A percentile compares a stretch with the other conserved stretches of the same genome.
These are phyloP conservation scores for Ophidiomyces ophidiicola DNA, from an alignment of 2,329 filamentous ascomycete genomes.

Conservation along the genomic window DNA sequence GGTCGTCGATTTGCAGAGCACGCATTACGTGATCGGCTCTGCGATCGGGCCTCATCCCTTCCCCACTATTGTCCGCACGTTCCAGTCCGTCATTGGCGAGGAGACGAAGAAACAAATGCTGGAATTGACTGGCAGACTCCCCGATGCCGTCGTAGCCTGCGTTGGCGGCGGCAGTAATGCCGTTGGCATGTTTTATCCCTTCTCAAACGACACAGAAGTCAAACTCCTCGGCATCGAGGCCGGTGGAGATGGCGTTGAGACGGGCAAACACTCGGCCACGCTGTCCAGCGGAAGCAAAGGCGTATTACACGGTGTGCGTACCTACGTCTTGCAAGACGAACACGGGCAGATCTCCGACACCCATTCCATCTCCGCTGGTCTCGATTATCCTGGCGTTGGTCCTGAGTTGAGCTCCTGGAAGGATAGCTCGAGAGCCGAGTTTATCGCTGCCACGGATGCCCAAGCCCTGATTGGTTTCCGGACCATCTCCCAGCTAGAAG, in stretches of 20 bases:
- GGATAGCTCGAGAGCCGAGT: conserved; percentile 72
- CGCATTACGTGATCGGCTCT: conserved; percentile 96
- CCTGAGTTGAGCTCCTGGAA: conserved; percentile 91
- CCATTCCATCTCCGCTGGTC: conserved; percentile 88
- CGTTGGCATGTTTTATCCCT: conserved; percentile 96
- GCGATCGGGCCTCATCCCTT: conserved; percentile 96
- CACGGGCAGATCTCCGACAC: conserved; percentile 91
- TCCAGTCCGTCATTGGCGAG: conserved; percentile 90
- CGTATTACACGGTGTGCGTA: conserved; percentile 88
- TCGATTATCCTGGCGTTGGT: conserved; percentile 94
- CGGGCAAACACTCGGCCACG: conserved; percentile 73
- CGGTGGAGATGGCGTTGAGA: conserved; percentile 84
- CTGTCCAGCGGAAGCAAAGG: conserved; percentile 77
- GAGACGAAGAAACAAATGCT: conserved; percentile 91
- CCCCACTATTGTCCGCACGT: conserved; percentile 92
- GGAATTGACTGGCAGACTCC: conserved; percentile 71
- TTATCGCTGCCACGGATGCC: conserved; percentile 81
- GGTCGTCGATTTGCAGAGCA: conserved; percentile 85
- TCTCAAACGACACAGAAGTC: conserved; percentile 70
- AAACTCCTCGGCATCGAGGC: conserved; percentile 90
- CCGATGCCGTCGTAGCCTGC: conserved; percentile 91
- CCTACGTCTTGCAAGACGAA: conserved; percentile 85
- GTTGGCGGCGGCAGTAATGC: conserved; percentile 94
- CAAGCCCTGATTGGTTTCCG: conserved; percentile 82
- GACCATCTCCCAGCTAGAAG: conserved; percentile 74